These are phyloP conservation scores for Cucumis cinereus DNA, from an alignment of 306 rosid species.

Conservation along the genomic window DNA sequence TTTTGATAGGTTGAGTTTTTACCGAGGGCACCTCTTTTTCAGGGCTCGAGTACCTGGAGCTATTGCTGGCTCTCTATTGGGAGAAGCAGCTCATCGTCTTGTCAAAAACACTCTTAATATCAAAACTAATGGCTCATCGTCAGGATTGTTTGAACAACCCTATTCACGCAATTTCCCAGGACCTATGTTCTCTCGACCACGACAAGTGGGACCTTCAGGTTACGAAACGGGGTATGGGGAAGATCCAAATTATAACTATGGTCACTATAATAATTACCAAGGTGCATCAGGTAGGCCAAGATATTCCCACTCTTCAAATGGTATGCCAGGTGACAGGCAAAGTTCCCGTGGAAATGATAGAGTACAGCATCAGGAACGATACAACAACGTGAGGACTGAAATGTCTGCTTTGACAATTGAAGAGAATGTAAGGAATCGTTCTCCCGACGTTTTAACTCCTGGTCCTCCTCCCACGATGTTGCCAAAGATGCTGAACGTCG, in stretches of 20 bases:
- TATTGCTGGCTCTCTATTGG: conserved; percentile 70
- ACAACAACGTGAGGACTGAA: conserved; percentile 15
- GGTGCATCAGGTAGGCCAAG: conserved; percentile 45
- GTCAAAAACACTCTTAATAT: conserved; percentile 72
- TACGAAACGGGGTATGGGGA: conserved; percentile 52
- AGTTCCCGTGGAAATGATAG: conserved; percentile 18
- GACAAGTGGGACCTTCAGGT: conserved; percentile 59
- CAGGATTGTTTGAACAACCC: conserved; percentile 48
- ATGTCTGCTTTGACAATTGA: conserved; percentile 17
- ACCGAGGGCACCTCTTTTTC: conserved; percentile 1
- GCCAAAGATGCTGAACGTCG: conserved; percentile 26
- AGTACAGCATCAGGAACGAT: conserved; percentile 18
- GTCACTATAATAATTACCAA: conserved; percentile 40
- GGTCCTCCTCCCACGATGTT: background rate
- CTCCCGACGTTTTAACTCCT: conserved; percentile 4
- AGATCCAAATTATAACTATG: conserved; percentile 35
- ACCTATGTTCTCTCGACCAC: conserved; percentile 33
- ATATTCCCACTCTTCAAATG: conserved; percentile 41
- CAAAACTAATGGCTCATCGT: conserved; percentile 28
- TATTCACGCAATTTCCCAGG: conserved; percentile 21
- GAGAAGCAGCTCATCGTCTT: conserved; percentile 96
- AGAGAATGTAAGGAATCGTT: conserved; percentile 9
- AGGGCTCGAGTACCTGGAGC: conserved; percentile 81
- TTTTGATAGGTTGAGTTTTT: background rate
- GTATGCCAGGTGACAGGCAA: conserved; percentile 47